A percentile compares a stretch with the other conserved stretches of the same genome.
These are phyloP conservation scores for Falciphora oryzae DNA, from an alignment of 2,329 filamentous ascomycete genomes.

Conservation along the genomic window DNA sequence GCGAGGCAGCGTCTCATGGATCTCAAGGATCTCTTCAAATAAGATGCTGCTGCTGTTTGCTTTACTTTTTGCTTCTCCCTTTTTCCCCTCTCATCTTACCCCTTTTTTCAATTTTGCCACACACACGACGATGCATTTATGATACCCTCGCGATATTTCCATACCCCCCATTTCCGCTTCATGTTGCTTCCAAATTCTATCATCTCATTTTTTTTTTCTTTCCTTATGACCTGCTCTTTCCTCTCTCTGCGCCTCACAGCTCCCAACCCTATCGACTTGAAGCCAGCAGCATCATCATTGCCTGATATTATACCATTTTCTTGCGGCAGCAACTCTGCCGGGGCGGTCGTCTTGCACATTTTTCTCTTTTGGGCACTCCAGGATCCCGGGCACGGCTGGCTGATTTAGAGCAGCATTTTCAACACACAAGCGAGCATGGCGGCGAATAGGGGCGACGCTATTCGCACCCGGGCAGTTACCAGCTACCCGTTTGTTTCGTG, in stretches of 20 bases:
- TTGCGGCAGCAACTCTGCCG: not conserved
- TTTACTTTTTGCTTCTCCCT: not conserved
- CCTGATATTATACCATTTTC: not conserved
- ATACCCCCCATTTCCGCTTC: not conserved
- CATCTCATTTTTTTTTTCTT: not conserved
- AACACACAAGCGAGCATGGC: not conserved
- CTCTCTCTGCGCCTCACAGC: not conserved
- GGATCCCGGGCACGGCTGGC: too few species aligned
- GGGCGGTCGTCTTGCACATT: not conserved
- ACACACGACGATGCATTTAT: not conserved
- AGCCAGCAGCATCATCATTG: not conserved
- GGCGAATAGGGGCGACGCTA: not conserved
- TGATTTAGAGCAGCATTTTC: not conserved
- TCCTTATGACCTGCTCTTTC: not conserved
- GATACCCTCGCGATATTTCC: not conserved
- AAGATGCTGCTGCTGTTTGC: not conserved
- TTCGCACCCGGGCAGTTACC: not conserved
- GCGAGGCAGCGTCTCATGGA: constrained; percentile 37
- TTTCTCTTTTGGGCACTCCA: not conserved
- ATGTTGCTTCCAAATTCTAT: constrained; percentile 1
- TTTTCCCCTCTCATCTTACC: not conserved
- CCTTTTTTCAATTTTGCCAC: constrained; percentile 2
- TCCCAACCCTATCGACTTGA: not conserved
- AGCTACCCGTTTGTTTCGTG: not conserved
- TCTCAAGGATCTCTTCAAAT: constrained; percentile 48